These are phyloP conservation scores for Mollisia scopiformis DNA, from an alignment of 2,329 filamentous ascomycete species.

Conservation along the genomic window DNA sequence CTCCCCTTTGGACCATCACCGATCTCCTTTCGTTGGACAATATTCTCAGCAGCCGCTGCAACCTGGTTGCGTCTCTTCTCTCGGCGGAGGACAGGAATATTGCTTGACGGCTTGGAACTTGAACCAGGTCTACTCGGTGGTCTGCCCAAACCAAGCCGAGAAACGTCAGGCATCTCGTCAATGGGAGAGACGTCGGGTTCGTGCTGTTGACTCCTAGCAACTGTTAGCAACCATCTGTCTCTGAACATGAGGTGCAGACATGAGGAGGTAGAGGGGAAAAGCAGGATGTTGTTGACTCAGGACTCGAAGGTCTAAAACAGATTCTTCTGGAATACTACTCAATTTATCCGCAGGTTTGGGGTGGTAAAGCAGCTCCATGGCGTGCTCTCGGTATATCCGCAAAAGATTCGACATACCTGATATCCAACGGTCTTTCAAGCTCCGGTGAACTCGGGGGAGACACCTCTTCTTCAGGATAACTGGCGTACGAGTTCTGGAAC, in stretches of 20 bases:
- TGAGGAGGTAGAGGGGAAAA: constrained; percentile 25
- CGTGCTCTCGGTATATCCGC: constrained; percentile 14
- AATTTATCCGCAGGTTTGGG: constrained; percentile 1
- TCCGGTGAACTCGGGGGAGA: constrained; percentile 49
- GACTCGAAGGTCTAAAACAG: constrained; percentile 15
- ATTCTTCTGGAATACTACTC: constrained; percentile 1
- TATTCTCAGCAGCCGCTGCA: constrained; percentile 28
- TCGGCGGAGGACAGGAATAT: constrained; percentile 36
- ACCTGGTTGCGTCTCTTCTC: constrained; percentile 36
- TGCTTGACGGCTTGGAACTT: constrained; percentile 28
- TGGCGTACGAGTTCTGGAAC: constrained; percentile 33
- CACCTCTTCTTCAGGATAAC: constrained; percentile 36
- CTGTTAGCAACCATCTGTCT: constrained; percentile 12
- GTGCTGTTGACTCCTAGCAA: constrained; percentile 24
- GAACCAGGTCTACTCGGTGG: constrained; percentile 9
- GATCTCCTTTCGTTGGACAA: constrained; percentile 29
- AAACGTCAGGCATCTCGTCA: constrained; percentile 36
- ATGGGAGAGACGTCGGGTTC: constrained; percentile 45
- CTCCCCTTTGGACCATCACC: constrained; percentile 22
- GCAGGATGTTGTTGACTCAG: constrained; percentile 22
- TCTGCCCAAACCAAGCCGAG: constrained; percentile 21
- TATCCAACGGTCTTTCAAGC: constrained; percentile 15
- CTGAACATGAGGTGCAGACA: constrained; percentile 18
- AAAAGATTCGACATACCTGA: constrained; percentile 31
- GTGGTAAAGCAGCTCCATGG: constrained; percentile 20